Evolutionary conservation across 768 basidiomycete species (phyloP).

Genomic region (Suillus spraguei): DNA sequence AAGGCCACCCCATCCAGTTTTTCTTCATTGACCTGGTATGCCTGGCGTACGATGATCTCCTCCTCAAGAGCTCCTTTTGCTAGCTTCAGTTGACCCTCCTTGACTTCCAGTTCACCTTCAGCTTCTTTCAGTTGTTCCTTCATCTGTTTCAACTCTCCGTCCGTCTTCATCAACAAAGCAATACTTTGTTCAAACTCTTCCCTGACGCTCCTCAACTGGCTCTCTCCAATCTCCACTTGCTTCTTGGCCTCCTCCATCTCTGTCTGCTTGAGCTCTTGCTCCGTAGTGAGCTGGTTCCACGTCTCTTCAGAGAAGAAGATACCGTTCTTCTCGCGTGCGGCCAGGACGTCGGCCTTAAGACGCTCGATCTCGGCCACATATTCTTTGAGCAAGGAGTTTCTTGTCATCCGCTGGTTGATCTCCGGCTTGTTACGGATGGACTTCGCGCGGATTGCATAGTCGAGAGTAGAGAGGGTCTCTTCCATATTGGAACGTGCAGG

Average conservation of each 20-base stretch:
- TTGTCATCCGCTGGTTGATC: conserved; percentile 91
- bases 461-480: conserved; percentile 95
- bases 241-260: conserved; percentile 83
- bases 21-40: conserved; percentile 75
- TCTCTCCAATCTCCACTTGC: conserved; percentile 81
- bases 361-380: conserved; percentile 93
- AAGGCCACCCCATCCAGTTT: conserved; percentile 72
- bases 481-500: conserved; percentile 94
- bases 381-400: conserved; percentile 90
- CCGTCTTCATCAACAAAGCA: conserved; percentile 68
- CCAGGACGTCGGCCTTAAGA: conserved; percentile 85
- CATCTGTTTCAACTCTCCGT: conserved; percentile 73
- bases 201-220: conserved; percentile 73
- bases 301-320: conserved; percentile 92
- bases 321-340: conserved; percentile 95
- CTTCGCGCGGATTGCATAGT: conserved; percentile 95
- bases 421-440: conserved; percentile 96
- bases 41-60: conserved; percentile 76
- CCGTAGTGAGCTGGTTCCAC: conserved; percentile 80
- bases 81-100: conserved; percentile 57
- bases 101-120: conserved; percentile 52
- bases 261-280: conserved; percentile 76
- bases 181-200: conserved; percentile 95
- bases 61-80: conserved; percentile 72
- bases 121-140: conserved; percentile 56